Conservation (phyloP, 495 filamentous ascomycete genomes). For the Tuber microsphaerosporum region DNA sequence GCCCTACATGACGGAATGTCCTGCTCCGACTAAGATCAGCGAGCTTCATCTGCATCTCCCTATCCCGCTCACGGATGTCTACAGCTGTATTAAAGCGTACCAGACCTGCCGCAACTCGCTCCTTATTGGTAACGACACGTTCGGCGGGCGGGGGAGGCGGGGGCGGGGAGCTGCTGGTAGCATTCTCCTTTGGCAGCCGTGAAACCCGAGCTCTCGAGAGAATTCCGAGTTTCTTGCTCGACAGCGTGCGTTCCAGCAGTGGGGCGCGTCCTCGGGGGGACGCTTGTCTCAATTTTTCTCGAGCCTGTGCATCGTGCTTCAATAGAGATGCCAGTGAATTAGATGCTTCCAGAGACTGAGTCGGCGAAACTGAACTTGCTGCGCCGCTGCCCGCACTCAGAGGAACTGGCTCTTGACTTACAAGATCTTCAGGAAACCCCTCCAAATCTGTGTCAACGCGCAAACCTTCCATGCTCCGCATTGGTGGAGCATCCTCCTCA, state of each 20-base stretch:
- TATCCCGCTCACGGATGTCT: constrained; percentile 34
- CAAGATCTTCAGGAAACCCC: constrained; percentile 17
- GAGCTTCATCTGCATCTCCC: constrained; percentile 34
- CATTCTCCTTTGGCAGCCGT: constrained; percentile 13
- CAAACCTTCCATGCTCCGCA: constrained; percentile 19
- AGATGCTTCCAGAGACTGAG: constrained; percentile 32
- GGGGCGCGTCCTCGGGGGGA: not conserved
- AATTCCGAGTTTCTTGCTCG: not conserved
- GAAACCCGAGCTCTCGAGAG: not conserved
- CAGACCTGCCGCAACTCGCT: constrained; percentile 33
- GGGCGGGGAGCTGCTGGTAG: not conserved
- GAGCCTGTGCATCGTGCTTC: constrained; percentile 34
- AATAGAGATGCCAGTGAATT: constrained; percentile 42
- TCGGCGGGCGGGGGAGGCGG: constrained; percentile 6
- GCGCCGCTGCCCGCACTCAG: constrained; percentile 24
- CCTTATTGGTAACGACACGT: constrained; percentile 31
- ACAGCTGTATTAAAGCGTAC: constrained; percentile 41
- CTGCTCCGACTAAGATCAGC: constrained; percentile 35
- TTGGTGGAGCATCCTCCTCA: not conserved
- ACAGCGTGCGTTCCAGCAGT: not conserved
- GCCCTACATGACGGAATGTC: constrained; percentile 18
- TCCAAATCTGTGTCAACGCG: constrained; percentile 20
- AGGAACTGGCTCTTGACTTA: constrained; percentile 28
- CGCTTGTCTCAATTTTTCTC: constrained; percentile 14
- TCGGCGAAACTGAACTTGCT: constrained; percentile 30